These are phyloP conservation scores for Anacardium occidentale DNA, from an alignment of 345 rosid genomes.

Conservation along the genomic window DNA sequence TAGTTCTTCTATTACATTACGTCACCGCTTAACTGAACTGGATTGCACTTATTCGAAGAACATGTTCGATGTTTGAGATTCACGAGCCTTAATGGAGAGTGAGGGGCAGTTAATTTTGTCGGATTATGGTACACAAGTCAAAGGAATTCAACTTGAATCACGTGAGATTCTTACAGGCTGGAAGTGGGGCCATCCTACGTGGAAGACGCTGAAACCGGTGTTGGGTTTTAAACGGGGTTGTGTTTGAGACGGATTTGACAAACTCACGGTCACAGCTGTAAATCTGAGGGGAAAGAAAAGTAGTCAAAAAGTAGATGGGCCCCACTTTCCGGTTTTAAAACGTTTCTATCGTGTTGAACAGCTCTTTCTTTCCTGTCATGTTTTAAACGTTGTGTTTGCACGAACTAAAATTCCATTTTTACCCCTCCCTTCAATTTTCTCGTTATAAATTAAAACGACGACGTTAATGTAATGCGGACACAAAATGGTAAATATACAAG, in stretches of 20 bases:
- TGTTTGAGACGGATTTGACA: conserved; percentile 28
- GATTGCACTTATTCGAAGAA: too few species aligned
- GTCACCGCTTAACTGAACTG: background rate
- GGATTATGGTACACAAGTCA: conserved; percentile 30
- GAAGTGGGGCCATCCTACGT: conserved; percentile 48
- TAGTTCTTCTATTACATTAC: background rate
- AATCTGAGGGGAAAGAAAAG: background rate
- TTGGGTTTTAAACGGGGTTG: background rate
- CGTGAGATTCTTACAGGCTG: conserved; percentile 73
- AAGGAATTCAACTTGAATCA: conserved; percentile 41
- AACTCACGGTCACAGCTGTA: conserved; percentile 37
- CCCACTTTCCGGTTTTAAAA: conserved; percentile 33
- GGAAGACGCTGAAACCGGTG: conserved; percentile 21
- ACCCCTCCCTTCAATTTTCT: conserved; percentile 12
- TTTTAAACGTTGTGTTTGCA: conserved; percentile 41
- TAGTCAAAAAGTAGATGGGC: conserved; percentile 35
- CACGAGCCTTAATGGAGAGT: conserved; percentile 24
- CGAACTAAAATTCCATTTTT: conserved; percentile 24
- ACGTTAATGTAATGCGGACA: conserved; percentile 7
- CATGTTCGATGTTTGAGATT: background rate
- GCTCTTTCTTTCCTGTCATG: conserved; percentile 49
- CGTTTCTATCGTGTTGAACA: conserved; percentile 44
- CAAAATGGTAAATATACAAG: conserved; percentile 32
- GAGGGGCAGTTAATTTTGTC: background rate
- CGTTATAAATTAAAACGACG: too few species aligned